A percentile compares a stretch with the other conserved stretches of the same genome.
Evolutionary conservation across 306 rosid genomes (phyloP).

Genomic region (Cajanus cajan): DNA sequence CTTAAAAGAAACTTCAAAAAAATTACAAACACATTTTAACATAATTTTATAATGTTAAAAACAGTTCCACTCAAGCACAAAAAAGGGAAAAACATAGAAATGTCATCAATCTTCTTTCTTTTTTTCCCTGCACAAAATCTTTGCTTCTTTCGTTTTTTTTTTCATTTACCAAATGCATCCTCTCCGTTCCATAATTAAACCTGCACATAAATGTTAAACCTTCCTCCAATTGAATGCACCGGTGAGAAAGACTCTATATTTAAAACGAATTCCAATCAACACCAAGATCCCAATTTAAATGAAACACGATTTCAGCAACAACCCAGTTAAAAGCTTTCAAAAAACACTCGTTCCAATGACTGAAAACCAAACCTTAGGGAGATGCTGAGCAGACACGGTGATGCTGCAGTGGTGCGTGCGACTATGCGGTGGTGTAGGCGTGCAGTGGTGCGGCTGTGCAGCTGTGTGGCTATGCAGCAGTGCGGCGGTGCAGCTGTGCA

Average conservation of each 20-base stretch:
- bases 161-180: not conserved
- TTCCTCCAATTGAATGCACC: not conserved
- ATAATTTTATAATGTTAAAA: too few relatives aligned
- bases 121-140: too few relatives aligned
- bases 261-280: not conserved
- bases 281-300: not conserved
- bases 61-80: not conserved
- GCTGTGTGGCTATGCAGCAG: too few relatives aligned
- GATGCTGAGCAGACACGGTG: constrained; percentile 63
- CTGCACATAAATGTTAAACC: not conserved
- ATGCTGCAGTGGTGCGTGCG: too few relatives aligned
- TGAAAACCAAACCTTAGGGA: constrained; percentile 52
- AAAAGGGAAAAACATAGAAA: not conserved
- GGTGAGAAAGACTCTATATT: not conserved
- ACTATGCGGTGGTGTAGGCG: too few relatives aligned
- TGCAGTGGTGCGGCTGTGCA: too few relatives aligned
- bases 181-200: constrained; percentile 6
- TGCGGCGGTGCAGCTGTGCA: too few relatives aligned
- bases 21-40: too few relatives aligned
- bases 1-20: too few relatives aligned
- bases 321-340: not conserved
- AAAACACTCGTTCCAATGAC: not conserved
- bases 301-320: not conserved
- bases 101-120: not conserved
- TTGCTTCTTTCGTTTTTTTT: not conserved